Evolutionary conservation across 2,329 filamentous ascomycete species (phyloP).

Genomic region (Talaromyces marneffei): DNA sequence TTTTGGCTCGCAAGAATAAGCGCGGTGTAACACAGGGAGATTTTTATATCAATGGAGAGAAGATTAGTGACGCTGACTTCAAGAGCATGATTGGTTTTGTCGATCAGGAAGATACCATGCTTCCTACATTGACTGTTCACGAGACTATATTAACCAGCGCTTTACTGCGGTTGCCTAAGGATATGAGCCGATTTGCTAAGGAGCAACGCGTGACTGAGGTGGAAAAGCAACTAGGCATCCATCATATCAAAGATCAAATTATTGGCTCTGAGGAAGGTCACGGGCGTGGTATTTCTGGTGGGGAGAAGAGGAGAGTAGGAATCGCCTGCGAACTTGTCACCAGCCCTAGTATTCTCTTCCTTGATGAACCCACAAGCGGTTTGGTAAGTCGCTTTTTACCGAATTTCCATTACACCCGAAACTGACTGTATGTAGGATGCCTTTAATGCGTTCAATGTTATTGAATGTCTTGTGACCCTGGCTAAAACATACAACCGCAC

Average conservation of each 20-base stretch:
- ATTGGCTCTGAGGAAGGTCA: slow-evolving; percentile 95
- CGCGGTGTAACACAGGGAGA: slow-evolving; percentile 70
- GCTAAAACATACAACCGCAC: slow-evolving; percentile 96
- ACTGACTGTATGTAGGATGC: slow-evolving; percentile 55
- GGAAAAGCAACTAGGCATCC: slow-evolving; percentile 90
- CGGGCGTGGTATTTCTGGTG: slow-evolving; percentile 91
- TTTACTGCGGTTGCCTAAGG: slow-evolving; percentile 78
- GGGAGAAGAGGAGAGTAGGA: slow-evolving; percentile 90
- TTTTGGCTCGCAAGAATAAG: slow-evolving; percentile 95
- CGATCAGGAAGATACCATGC: slow-evolving; percentile 95
- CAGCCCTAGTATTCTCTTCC: slow-evolving; percentile 91
- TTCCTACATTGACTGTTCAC: slow-evolving; percentile 92
- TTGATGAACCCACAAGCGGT: slow-evolving; percentile 95
- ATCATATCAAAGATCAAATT: slow-evolving; percentile 86
- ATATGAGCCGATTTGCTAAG: slow-evolving; percentile 84
- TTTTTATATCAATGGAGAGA: slow-evolving; percentile 91
- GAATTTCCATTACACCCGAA: not conserved
- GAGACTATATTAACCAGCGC: slow-evolving; percentile 96
- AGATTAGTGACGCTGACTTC: slow-evolving; percentile 76
- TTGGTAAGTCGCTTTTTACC: slow-evolving; percentile 40
- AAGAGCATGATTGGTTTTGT: slow-evolving; percentile 93
- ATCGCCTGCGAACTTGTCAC: slow-evolving; percentile 98
- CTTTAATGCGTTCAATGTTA: slow-evolving; percentile 96
- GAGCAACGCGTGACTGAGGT: slow-evolving; percentile 88
- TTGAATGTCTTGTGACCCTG: slow-evolving; percentile 89